A percentile compares a stretch with the other conserved stretches of the same genome.
Conservation (phyloP, 345 rosid genomes). For the Eucalyptus marginata region DNA sequence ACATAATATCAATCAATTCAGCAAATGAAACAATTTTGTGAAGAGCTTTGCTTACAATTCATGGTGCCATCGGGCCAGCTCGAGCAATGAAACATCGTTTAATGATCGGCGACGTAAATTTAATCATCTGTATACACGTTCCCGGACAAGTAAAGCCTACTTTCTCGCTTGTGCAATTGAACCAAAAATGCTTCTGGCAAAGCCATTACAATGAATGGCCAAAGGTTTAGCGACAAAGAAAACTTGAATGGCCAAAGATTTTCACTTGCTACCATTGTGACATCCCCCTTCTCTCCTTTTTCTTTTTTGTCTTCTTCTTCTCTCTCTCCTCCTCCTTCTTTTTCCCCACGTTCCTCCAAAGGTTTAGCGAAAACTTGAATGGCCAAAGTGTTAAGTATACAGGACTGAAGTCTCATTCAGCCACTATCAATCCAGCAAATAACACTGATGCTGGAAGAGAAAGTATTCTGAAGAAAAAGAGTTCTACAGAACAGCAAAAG, state of each 20-base stretch:
- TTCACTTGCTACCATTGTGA: not conserved
- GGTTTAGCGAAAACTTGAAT: too few species aligned
- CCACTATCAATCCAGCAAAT: too few species aligned
- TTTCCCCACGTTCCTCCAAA: too few species aligned
- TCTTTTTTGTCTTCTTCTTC: too few species aligned
- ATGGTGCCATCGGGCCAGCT: not conserved
- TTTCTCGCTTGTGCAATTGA: not conserved
- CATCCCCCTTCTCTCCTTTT: too few species aligned
- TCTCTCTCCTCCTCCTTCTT: too few species aligned
- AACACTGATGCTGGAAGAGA: too few species aligned
- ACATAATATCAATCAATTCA: not conserved
- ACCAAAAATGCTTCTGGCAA: not conserved
- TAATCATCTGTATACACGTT: not conserved
- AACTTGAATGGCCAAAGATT: not conserved
- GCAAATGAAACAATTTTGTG: not conserved
- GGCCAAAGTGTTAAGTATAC: too few species aligned
- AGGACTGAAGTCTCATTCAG: too few species aligned
- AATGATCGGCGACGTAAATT: not conserved
- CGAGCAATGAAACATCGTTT: not conserved
- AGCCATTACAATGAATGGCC: not conserved
- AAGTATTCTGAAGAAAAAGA: too few species aligned
- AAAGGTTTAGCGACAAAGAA: not conserved
- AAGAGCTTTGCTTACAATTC: not conserved
- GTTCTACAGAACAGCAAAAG: too few species aligned
- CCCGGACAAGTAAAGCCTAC: not conserved